A percentile compares a stretch with the other conserved stretches of the same genome.
phyloP scores from a whole-genome alignment of 768 basidiomycete species.

The Rhodotorula babjevae region DNA sequence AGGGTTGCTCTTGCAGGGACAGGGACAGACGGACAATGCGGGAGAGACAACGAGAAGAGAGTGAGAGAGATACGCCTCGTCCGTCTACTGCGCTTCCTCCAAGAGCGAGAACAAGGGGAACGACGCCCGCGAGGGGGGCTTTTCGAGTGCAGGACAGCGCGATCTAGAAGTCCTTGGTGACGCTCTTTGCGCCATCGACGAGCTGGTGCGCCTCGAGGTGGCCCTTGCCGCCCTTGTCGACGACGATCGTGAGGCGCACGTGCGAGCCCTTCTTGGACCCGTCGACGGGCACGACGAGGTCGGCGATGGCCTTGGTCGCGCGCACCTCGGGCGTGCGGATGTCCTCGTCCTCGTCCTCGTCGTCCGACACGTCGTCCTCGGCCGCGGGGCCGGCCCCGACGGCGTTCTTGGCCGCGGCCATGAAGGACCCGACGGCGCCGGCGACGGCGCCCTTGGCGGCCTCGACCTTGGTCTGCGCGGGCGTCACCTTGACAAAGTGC shows the following conservation, averaged over 20 bases:
- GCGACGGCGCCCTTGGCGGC: conserved; percentile 22
- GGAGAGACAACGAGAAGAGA: too few species aligned
- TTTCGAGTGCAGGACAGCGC: not conserved
- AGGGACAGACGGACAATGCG: too few species aligned
- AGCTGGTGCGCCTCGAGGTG: conserved; percentile 37
- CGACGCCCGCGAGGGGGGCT: too few species aligned
- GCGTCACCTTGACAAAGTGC: conserved; percentile 27
- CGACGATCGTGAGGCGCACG: conserved; percentile 39
- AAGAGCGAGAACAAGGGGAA: too few species aligned
- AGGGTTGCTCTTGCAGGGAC: too few species aligned
- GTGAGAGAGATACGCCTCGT: too few species aligned
- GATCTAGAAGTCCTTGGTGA: conserved; percentile 19
- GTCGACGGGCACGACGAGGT: conserved; percentile 41
- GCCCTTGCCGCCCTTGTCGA: conserved; percentile 39
- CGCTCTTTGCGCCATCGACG: conserved; percentile 24
- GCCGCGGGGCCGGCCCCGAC: conserved; percentile 36
- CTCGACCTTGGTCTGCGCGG: conserved; percentile 32
- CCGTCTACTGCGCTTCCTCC: too few species aligned
- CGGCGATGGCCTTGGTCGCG: conserved; percentile 37
- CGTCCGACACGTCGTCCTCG: conserved; percentile 37
- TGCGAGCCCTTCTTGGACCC: conserved; percentile 20
- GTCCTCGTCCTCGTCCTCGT: conserved; percentile 44
- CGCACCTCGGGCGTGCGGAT: conserved; percentile 40
- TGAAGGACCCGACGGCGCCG: conserved; percentile 1
- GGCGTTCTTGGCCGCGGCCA: conserved; percentile 23